Conservation (phyloP, 805 yeast species). For the Schizosaccharomyces octosporus region DNA sequence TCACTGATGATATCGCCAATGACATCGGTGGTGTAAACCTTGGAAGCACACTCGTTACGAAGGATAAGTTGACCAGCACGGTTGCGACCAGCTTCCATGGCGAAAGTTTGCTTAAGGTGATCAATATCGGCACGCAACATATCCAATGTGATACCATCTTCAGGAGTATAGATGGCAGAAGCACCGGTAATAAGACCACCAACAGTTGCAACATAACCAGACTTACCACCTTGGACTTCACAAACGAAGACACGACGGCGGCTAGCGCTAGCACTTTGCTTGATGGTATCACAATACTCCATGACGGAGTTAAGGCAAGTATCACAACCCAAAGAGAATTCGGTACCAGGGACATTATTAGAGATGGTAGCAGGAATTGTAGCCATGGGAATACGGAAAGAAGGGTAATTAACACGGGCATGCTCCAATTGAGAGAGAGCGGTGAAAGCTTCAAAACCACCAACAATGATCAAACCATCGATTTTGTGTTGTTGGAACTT, state of each 20-base stretch:
- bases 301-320: slow-evolving; percentile 83
- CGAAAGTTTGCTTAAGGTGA: slow-evolving; percentile 40
- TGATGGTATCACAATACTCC: slow-evolving; percentile 81
- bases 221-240: slow-evolving; percentile 94
- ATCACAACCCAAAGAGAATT: slow-evolving; percentile 82
- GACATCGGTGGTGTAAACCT: slow-evolving; percentile 56
- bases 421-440: slow-evolving; percentile 59
- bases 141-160: slow-evolving; percentile 42
- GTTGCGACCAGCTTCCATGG: slow-evolving; percentile 49
- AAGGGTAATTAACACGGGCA: slow-evolving; percentile 59
- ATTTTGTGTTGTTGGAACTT: slow-evolving; percentile 70
- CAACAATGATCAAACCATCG: slow-evolving; percentile 75
- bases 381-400: slow-evolving; percentile 82
- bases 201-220: slow-evolving; percentile 77
- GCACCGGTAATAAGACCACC: slow-evolving; percentile 79
- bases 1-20: slow-evolving; percentile 65
- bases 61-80: slow-evolving; percentile 69
- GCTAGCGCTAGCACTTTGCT: slow-evolving; percentile 83
- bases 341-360: slow-evolving; percentile 97
- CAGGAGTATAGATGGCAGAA: slow-evolving; percentile 75
- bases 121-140: slow-evolving; percentile 56
- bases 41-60: slow-evolving; percentile 61
- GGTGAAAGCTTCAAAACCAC: slow-evolving; percentile 92
- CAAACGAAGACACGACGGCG: slow-evolving; percentile 86
- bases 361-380: slow-evolving; percentile 88